Evolutionary conservation across 306 rosid genomes (phyloP).

Genomic region (Lithocarpus polystachyus): DNA sequence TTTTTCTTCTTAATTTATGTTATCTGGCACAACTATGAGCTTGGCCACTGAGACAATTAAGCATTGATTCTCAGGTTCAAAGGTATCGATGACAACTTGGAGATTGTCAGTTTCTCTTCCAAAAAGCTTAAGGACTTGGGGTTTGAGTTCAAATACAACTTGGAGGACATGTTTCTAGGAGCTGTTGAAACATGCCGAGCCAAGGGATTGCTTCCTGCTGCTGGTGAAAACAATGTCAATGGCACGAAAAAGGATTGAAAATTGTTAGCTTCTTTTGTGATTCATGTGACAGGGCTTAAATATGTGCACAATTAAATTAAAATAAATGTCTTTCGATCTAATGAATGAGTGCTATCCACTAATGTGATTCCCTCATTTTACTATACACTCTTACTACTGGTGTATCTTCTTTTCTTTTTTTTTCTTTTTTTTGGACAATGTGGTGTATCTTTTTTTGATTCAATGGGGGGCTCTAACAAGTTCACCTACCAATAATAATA

Average conservation of each 20-base stretch:
- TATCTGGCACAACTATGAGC: not conserved
- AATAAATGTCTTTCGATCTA: not conserved
- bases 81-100: constrained; percentile 55
- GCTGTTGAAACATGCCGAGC: constrained; percentile 58
- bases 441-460: no score
- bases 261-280: not conserved
- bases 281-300: not conserved
- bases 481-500: no score
- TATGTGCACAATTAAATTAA: not conserved
- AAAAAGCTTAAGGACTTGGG: constrained; percentile 62
- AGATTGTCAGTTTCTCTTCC: constrained; percentile 46
- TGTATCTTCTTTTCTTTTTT: no score
- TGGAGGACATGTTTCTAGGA: constrained; percentile 66
- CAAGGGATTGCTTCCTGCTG: constrained; percentile 46
- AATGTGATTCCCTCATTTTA: not conserved
- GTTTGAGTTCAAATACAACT: constrained; percentile 56
- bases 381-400: no score
- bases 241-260: constrained; percentile 4
- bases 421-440: no score
- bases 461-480: no score
- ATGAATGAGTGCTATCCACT: not conserved
- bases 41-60: not conserved
- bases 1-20: not conserved
- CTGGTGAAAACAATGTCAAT: not conserved
- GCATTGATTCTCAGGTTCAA: constrained; percentile 45